Conservation (phyloP, 140 eudicot species). For the Senecio squalidus region DNA sequence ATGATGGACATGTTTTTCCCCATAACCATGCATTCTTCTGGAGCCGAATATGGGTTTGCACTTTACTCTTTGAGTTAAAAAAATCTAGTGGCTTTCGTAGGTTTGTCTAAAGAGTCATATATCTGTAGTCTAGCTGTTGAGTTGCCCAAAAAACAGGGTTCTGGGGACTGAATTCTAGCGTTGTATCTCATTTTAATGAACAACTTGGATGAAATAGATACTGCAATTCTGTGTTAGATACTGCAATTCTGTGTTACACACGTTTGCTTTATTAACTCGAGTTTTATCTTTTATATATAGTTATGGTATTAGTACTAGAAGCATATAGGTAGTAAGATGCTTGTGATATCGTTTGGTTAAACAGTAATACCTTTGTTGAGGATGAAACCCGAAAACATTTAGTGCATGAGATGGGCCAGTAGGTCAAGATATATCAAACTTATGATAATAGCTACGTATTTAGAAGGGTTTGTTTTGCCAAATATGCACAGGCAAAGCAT, state of each 20-base stretch:
- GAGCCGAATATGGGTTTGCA: background rate
- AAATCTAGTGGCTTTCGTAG: background rate
- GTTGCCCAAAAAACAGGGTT: constrained; percentile 11
- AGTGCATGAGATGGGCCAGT: too few species aligned
- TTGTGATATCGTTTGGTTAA: constrained; percentile 3
- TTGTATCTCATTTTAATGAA: background rate
- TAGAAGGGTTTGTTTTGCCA: too few species aligned
- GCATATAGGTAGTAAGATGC: constrained; percentile 14
- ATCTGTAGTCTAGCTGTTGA: background rate
- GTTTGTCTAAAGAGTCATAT: background rate
- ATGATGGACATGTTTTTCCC: background rate
- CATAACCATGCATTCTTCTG: background rate
- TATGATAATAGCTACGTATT: too few species aligned
- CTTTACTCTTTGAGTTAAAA: background rate
- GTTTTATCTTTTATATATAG: constrained; percentile 11
- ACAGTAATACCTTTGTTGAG: constrained; percentile 2
- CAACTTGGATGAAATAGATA: background rate
- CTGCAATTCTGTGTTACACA: constrained; percentile 4
- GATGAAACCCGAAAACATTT: too few species aligned
- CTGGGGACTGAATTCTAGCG: background rate
- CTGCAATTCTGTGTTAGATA: background rate
- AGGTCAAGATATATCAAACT: too few species aligned
- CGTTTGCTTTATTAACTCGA: background rate
- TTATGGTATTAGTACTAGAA: background rate
- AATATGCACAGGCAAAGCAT: too few species aligned